phyloP scores from a whole-genome alignment of 108 stramenopile species.

The Fragilariopsis cylindrus region DNA sequence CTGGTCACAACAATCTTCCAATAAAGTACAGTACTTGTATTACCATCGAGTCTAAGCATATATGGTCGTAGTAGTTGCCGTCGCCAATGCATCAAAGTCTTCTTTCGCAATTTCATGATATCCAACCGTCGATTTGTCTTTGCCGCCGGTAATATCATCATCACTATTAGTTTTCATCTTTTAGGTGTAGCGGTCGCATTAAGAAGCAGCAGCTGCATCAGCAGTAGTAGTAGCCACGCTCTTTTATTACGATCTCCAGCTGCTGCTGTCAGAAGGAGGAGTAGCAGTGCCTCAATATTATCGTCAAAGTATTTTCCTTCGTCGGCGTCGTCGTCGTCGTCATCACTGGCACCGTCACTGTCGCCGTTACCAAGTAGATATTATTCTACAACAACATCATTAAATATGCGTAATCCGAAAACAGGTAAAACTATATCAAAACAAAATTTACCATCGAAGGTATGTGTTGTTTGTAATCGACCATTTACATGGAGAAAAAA shows the following conservation, averaged over 20 bases:
- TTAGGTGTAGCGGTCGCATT: not conserved
- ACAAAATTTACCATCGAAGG: constrained; percentile 67
- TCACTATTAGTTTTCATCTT: too few species aligned
- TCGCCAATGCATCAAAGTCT: too few species aligned
- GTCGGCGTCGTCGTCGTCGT: not conserved
- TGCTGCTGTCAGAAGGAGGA: not conserved
- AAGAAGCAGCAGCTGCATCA: not conserved
- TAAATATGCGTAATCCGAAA: not conserved
- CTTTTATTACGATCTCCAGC: not conserved
- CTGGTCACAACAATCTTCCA: too few species aligned
- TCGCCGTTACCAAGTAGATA: too few species aligned
- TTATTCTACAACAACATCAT: not conserved
- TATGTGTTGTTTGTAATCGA: constrained; percentile 63
- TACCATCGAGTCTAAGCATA: too few species aligned
- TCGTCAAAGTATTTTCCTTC: not conserved
- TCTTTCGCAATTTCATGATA: too few species aligned
- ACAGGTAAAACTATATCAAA: constrained; percentile 41
- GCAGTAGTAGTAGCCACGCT: not conserved
- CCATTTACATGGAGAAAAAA: constrained; percentile 88
- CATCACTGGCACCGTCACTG: too few species aligned
- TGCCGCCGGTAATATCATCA: not conserved
- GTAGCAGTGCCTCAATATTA: too few species aligned
- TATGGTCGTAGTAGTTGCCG: too few species aligned
- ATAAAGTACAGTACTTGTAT: too few species aligned
- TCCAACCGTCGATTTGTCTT: not conserved